Evolutionary conservation across 2,329 filamentous ascomycete genomes (phyloP).

Genomic region (Trichoderma endophyticum): DNA sequence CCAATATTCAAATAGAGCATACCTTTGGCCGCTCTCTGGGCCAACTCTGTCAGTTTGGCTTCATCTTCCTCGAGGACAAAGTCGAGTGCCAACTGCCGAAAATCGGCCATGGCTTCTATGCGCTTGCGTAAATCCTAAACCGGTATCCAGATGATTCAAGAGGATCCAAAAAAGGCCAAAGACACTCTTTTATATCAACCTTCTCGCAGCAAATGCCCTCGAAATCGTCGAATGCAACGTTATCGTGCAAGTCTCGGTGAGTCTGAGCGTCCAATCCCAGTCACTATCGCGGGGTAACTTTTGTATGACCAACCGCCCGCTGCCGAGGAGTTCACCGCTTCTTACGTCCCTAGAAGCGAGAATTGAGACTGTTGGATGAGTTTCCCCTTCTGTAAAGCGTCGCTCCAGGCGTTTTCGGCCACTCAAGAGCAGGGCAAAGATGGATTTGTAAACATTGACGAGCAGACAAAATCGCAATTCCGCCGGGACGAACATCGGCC

Average conservation of each 20-base stretch:
- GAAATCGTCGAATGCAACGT: background rate
- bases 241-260: background rate
- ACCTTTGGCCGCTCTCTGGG: constrained; percentile 47
- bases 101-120: constrained; percentile 42
- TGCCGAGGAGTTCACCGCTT: background rate
- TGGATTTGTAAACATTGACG: constrained; percentile 1
- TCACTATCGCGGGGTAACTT: constrained; percentile 11
- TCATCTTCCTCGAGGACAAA: constrained; percentile 53
- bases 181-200: background rate
- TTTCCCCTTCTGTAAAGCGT: background rate
- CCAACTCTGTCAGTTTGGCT: constrained; percentile 38
- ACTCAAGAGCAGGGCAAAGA: background rate
- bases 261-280: background rate
- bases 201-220: background rate
- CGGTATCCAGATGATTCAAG: background rate
- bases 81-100: constrained; percentile 51
- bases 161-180: background rate
- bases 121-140: background rate
- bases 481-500: background rate
- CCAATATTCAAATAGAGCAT: background rate
- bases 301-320: background rate
- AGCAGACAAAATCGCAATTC: background rate
- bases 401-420: background rate
- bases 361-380: background rate
- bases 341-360: background rate